These are phyloP conservation scores for Meira miltonrushii DNA, from an alignment of 1,284 basidiomycete species.

Conservation along the genomic window DNA sequence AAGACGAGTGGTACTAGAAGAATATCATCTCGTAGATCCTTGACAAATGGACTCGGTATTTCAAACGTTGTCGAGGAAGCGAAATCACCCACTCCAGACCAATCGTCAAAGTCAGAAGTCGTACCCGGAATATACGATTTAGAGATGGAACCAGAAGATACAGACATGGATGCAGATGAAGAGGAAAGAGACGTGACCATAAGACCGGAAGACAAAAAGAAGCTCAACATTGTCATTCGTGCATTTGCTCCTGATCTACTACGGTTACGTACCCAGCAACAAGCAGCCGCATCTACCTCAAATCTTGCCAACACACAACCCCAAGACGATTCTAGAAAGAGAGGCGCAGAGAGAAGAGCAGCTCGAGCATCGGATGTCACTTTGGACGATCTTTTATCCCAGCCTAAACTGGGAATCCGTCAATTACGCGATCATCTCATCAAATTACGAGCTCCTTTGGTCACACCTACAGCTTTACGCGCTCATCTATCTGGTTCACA, in stretches of 20 bases:
- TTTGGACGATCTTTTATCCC: background rate
- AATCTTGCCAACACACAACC: background rate
- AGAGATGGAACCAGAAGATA: background rate
- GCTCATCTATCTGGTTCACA: constrained; percentile 6
- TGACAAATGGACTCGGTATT: too few species aligned
- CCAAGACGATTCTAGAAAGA: background rate
- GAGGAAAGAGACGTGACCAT: background rate
- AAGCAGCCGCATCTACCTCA: background rate
- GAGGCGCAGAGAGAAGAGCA: background rate
- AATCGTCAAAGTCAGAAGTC: too few species aligned
- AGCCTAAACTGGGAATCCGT: background rate
- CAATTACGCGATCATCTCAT: constrained; percentile 2
- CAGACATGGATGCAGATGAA: background rate
- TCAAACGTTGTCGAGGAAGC: too few species aligned
- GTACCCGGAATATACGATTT: background rate
- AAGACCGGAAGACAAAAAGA: background rate
- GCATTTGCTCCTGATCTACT: background rate
- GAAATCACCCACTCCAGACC: too few species aligned
- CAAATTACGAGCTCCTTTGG: background rate
- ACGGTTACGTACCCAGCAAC: background rate
- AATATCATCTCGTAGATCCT: too few species aligned
- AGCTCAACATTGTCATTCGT: background rate
- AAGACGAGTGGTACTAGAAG: too few species aligned
- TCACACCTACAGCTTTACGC: background rate
- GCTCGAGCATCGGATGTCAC: background rate